Conservation (phyloP, 1,284 basidiomycete genomes). For the Naganishia cerealis region DNA sequence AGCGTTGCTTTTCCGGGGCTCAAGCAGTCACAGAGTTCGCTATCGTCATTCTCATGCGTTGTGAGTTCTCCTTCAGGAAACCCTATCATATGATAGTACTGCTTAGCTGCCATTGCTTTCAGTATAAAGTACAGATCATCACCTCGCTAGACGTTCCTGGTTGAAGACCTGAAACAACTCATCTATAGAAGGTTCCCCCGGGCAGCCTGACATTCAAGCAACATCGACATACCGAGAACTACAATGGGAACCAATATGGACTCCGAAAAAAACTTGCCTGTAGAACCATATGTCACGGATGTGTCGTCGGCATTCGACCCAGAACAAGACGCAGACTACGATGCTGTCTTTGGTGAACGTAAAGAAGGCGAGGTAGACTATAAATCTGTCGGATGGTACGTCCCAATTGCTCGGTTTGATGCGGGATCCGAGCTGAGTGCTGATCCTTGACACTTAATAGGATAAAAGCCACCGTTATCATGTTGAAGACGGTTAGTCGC, state of each 20-base stretch:
- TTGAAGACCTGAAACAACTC: not conserved
- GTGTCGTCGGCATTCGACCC: constrained; percentile 1
- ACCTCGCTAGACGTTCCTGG: not conserved
- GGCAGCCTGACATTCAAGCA: not conserved
- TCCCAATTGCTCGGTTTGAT: constrained; percentile 2
- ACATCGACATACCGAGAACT: constrained; percentile 30
- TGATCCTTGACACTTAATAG: constrained; percentile 27
- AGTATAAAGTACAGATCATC: not conserved
- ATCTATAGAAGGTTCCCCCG: not conserved
- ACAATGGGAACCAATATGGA: constrained; percentile 37
- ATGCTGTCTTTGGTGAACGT: constrained; percentile 43
- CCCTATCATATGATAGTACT: not conserved
- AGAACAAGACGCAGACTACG: constrained; percentile 34
- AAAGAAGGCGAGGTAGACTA: constrained; percentile 44
- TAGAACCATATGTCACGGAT: constrained; percentile 23
- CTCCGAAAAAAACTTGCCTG: constrained; percentile 30
- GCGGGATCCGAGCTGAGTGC: not conserved
- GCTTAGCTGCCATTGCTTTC: not conserved
- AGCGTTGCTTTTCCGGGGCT: constrained; percentile 1
- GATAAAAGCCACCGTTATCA: constrained; percentile 43
- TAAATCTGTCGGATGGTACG: constrained; percentile 46
- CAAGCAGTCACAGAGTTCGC: not conserved
- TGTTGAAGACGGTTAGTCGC: constrained; percentile 38
- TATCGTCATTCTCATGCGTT: not conserved
- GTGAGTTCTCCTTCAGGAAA: not conserved